These are phyloP conservation scores for Podaxis rugospora DNA, from an alignment of 768 basidiomycete genomes.

Conservation along the genomic window DNA sequence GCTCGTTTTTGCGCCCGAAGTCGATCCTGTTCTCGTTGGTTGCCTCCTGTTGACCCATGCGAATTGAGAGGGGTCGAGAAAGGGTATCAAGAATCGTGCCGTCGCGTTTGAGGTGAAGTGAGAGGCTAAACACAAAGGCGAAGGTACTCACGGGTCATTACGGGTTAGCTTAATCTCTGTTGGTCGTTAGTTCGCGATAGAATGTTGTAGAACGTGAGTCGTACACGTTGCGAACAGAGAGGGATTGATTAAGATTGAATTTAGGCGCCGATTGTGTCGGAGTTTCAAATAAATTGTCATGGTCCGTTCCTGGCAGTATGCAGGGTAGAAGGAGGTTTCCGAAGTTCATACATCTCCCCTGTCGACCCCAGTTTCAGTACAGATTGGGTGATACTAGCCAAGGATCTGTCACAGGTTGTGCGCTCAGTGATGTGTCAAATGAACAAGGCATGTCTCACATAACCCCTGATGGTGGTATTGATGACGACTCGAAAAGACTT, in stretches of 20 bases:
- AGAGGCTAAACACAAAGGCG: slow-evolving; percentile 7
- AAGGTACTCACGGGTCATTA: slow-evolving; percentile 52
- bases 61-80: slow-evolving; percentile 8
- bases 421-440: background rate
- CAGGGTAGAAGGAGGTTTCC: too few species aligned
- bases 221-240: slow-evolving; percentile 9
- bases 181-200: background rate
- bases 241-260: slow-evolving; percentile 9
- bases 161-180: background rate
- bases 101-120: slow-evolving; percentile 13
- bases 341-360: too few species aligned
- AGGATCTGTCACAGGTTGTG: background rate
- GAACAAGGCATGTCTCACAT: background rate
- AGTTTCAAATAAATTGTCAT: slow-evolving; percentile 12
- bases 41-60: slow-evolving; percentile 53
- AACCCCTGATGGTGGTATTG: background rate
- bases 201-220: slow-evolving; percentile 8
- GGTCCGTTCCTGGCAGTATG: background rate
- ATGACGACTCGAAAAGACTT: background rate
- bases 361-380: too few species aligned
- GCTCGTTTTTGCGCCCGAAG: slow-evolving; percentile 70
- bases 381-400: background rate
- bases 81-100: slow-evolving; percentile 16
- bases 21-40: slow-evolving; percentile 78
- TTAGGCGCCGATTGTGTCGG: slow-evolving; percentile 21